Conservation (phyloP, 1,139 yeast species). For the Yamadazyma kanchanaburiensis region DNA sequence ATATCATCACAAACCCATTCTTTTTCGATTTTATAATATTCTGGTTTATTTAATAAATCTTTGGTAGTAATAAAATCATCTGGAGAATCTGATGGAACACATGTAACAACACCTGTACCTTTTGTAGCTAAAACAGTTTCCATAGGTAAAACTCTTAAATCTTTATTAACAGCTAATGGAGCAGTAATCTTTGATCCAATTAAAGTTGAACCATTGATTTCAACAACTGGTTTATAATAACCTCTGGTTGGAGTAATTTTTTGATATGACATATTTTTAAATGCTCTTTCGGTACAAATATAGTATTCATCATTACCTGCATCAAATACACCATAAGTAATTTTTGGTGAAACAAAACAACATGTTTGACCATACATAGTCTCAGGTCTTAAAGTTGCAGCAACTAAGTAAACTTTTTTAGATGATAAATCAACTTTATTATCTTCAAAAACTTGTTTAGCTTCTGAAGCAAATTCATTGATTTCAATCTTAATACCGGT, state of each 20-base stretch:
- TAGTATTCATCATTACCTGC: conserved; percentile 76
- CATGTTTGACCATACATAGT: conserved; percentile 99
- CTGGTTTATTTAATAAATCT: conserved; percentile 87
- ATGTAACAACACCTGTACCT: conserved; percentile 99
- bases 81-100: conserved; percentile 98
- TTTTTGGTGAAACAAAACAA: conserved; percentile 96
- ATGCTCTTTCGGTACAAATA: conserved; percentile 94
- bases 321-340: conserved; percentile 86
- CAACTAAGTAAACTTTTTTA: conserved; percentile 78
- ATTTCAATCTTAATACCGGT: conserved; percentile 85
- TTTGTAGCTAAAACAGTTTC: conserved; percentile 91
- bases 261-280: conserved; percentile 96
- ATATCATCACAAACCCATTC: conserved; percentile 84
- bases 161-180: conserved; percentile 70
- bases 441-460: conserved; percentile 47
- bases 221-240: conserved; percentile 55
- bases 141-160: conserved; percentile 91
- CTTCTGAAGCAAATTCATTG: conserved; percentile 57
- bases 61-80: conserved; percentile 88
- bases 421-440: conserved; percentile 41
- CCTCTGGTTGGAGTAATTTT: conserved; percentile 90
- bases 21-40: conserved; percentile 78
- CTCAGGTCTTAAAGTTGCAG: conserved; percentile 98
- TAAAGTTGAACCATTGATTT: conserved; percentile 66
- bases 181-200: conserved; percentile 87